These are phyloP conservation scores for Magnusiomyces suaveolens DNA, from an alignment of 1,139 yeast genomes.

Conservation along the genomic window DNA sequence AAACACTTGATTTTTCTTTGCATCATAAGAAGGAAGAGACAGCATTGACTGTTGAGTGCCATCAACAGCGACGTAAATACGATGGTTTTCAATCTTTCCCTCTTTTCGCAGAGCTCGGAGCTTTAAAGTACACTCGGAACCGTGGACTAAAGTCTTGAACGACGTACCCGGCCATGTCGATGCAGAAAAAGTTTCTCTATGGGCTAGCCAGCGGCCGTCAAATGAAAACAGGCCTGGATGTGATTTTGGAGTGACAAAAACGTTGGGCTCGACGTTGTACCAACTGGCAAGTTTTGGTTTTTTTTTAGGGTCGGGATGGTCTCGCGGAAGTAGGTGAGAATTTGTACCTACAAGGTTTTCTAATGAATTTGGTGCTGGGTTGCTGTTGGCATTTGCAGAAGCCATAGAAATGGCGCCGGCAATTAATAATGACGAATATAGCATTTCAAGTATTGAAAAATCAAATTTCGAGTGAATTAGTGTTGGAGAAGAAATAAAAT, in stretches of 20 bases:
- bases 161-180: constrained; percentile 17
- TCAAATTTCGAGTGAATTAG: too few relatives aligned
- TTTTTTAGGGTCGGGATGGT: too few relatives aligned
- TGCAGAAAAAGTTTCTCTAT: constrained; percentile 15
- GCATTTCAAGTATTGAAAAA: too few relatives aligned
- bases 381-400: too few relatives aligned
- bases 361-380: too few relatives aligned
- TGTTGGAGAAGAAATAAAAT: too few relatives aligned
- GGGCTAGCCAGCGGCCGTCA: constrained; percentile 20
- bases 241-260: constrained; percentile 12
- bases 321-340: too few relatives aligned
- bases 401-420: too few relatives aligned
- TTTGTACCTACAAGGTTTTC: too few relatives aligned
- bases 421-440: too few relatives aligned
- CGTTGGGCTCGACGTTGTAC: constrained; percentile 11
- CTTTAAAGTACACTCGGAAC: constrained; percentile 13
- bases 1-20: constrained; percentile 13
- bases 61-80: constrained; percentile 11
- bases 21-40: constrained; percentile 13
- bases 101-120: constrained; percentile 6
- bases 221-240: constrained; percentile 15
- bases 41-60: constrained; percentile 9
- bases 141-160: constrained; percentile 14
- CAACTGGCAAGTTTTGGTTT: not conserved
- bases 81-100: constrained; percentile 9